phyloP scores from a whole-genome alignment of 768 basidiomycete species.

The Suillus alpinus region DNA sequence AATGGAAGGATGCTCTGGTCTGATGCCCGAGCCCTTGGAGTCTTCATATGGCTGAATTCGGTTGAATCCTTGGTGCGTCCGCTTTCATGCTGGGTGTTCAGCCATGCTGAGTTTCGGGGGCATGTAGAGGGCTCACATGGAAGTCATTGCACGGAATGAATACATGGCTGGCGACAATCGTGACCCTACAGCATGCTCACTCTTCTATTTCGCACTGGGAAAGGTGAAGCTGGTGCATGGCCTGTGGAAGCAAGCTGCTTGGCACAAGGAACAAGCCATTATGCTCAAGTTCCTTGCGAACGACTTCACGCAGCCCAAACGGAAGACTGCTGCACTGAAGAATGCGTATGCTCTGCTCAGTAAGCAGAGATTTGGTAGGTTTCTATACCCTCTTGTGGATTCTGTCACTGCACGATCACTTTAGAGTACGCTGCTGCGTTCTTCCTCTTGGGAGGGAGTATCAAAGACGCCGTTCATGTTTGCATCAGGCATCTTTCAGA shows the following conservation, averaged over 20 bases:
- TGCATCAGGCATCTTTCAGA: constrained; percentile 86
- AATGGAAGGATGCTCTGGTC: constrained; percentile 87
- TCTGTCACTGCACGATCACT: constrained; percentile 7
- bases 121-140: constrained; percentile 75
- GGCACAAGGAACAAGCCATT: constrained; percentile 84
- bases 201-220: constrained; percentile 93
- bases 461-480: constrained; percentile 90
- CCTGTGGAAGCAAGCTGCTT: constrained; percentile 92
- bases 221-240: constrained; percentile 92
- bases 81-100: background rate
- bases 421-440: constrained; percentile 95
- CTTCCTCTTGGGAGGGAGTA: constrained; percentile 84
- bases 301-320: constrained; percentile 79
- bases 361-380: constrained; percentile 88
- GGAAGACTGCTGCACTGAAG: constrained; percentile 92
- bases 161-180: constrained; percentile 86
- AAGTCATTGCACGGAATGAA: constrained; percentile 86
- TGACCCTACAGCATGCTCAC: constrained; percentile 85
- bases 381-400: background rate
- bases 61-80: constrained; percentile 69
- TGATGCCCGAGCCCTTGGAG: constrained; percentile 82
- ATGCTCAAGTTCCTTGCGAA: constrained; percentile 94
- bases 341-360: constrained; percentile 91
- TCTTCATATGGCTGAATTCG: constrained; percentile 86
- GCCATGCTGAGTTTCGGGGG: constrained; percentile 2